A percentile compares a stretch with the other conserved stretches of the same genome.
These are phyloP conservation scores for Benincasa hispida DNA, from an alignment of 306 rosid genomes.

Conservation along the genomic window DNA sequence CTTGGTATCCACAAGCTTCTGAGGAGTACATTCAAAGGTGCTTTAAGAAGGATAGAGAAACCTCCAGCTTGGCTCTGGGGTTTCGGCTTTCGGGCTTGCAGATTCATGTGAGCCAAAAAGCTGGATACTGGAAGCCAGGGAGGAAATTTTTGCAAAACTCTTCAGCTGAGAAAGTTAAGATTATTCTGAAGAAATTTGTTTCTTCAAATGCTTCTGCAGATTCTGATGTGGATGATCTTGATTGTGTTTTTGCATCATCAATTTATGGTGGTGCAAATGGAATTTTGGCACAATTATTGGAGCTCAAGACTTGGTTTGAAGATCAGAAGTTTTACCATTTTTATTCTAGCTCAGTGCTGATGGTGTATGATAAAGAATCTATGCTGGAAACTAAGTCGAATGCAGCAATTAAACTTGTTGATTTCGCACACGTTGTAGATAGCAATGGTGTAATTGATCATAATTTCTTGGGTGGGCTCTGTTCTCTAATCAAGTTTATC, in stretches of 20 bases:
- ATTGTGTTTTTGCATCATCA: constrained; percentile 27
- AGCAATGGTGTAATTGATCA: constrained; percentile 66
- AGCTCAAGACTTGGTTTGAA: constrained; percentile 79
- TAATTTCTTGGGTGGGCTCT: constrained; percentile 89
- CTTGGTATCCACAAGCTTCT: constrained; percentile 57
- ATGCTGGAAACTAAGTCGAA: constrained; percentile 14
- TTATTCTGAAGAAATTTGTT: constrained; percentile 42
- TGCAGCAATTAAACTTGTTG: constrained; percentile 48
- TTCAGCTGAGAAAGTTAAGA: constrained; percentile 16
- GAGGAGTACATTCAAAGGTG: constrained; percentile 47
- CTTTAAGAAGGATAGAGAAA: constrained; percentile 34
- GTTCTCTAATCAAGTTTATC: constrained; percentile 64
- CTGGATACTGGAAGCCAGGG: constrained; percentile 45
- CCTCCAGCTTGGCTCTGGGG: constrained; percentile 35
- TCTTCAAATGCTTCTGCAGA: constrained; percentile 30
- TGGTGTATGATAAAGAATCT: constrained; percentile 41
- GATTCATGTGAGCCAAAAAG: constrained; percentile 17
- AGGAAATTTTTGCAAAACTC: constrained; percentile 17
- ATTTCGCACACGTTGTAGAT: constrained; percentile 63
- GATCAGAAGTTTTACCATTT: constrained; percentile 65
- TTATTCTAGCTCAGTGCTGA: constrained; percentile 49
- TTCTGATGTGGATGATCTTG: constrained; percentile 18
- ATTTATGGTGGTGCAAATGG: constrained; percentile 43
- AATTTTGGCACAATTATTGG: constrained; percentile 41
- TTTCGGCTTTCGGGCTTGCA: constrained; percentile 69